A percentile compares a stretch with the other conserved stretches of the same genome.
Evolutionary conservation across 192 early-diverging fungal species (phyloP).

Genomic region (Pilobolus umbonatus): DNA sequence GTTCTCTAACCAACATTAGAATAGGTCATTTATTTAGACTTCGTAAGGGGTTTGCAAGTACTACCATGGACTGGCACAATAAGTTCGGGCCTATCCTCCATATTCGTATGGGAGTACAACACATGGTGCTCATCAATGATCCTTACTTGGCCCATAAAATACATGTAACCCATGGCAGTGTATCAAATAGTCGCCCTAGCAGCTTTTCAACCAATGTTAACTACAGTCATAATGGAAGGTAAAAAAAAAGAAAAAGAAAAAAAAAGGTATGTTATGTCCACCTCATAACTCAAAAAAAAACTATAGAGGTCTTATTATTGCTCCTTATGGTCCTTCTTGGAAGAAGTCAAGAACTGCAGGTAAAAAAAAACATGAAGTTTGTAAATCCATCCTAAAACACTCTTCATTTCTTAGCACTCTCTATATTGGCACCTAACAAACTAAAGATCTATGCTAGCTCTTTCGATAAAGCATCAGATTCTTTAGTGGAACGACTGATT

Average conservation of each 20-base stretch:
- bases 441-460: background rate
- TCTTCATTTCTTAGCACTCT: background rate
- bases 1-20: too few species aligned
- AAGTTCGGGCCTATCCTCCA: background rate
- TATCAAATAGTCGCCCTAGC: background rate
- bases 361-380: too few species aligned
- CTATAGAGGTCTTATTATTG: background rate
- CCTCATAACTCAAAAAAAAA: too few species aligned
- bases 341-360: slow-evolving; percentile 10
- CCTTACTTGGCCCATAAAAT: slow-evolving; percentile 4
- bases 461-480: background rate
- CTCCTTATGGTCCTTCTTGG: background rate
- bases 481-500: background rate
- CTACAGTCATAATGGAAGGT: background rate
- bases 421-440: slow-evolving; percentile 9
- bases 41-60: background rate
- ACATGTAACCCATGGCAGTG: background rate
- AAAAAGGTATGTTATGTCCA: too few species aligned
- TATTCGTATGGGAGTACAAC: background rate
- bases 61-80: background rate
- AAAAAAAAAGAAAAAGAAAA: too few species aligned
- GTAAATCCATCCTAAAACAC: background rate
- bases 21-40: slow-evolving; percentile 3
- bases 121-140: slow-evolving; percentile 9
- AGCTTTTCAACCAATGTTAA: background rate